A percentile compares a stretch with the other conserved stretches of the same genome.
These are phyloP conservation scores for Fusarium fracticaudum DNA, from an alignment of 2,329 filamentous ascomycete genomes.

Conservation along the genomic window DNA sequence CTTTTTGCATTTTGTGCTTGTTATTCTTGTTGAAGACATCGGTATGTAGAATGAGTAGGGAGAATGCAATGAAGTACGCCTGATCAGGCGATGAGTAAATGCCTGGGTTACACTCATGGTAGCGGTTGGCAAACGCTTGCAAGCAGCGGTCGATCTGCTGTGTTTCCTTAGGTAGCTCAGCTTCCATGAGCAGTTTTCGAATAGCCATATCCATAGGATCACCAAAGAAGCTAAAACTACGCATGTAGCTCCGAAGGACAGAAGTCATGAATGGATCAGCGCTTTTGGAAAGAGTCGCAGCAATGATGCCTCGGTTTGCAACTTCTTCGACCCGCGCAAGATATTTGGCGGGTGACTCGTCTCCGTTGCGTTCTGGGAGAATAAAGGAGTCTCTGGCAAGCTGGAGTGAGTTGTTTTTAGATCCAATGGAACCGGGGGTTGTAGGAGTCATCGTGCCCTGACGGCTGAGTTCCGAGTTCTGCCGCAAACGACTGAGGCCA, in stretches of 20 bases:
- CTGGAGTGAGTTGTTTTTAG: constrained; percentile 86
- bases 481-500: constrained; percentile 78
- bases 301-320: constrained; percentile 83
- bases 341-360: constrained; percentile 91
- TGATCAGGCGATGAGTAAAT: constrained; percentile 92
- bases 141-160: constrained; percentile 97
- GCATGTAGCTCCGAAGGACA: constrained; percentile 93
- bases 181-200: constrained; percentile 94
- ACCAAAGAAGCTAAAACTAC: constrained; percentile 92
- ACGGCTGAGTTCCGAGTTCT: constrained; percentile 79
- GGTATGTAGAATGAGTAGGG: constrained; percentile 93
- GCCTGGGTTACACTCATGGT: constrained; percentile 97
- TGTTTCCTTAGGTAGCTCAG: constrained; percentile 94
- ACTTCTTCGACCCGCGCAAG: constrained; percentile 83
- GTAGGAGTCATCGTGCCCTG: constrained; percentile 75
- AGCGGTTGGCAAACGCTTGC: constrained; percentile 93
- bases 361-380: constrained; percentile 82
- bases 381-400: constrained; percentile 75
- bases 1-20: constrained; percentile 98
- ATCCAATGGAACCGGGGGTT: constrained; percentile 75
- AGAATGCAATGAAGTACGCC: constrained; percentile 98
- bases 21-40: constrained; percentile 99
- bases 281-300: constrained; percentile 86
- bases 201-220: constrained; percentile 99
- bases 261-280: constrained; percentile 83